Evolutionary conservation across 345 rosid species (phyloP), one percentile per base, ranked within the genome.

Genomic region (Sonneratia alba): DNA sequence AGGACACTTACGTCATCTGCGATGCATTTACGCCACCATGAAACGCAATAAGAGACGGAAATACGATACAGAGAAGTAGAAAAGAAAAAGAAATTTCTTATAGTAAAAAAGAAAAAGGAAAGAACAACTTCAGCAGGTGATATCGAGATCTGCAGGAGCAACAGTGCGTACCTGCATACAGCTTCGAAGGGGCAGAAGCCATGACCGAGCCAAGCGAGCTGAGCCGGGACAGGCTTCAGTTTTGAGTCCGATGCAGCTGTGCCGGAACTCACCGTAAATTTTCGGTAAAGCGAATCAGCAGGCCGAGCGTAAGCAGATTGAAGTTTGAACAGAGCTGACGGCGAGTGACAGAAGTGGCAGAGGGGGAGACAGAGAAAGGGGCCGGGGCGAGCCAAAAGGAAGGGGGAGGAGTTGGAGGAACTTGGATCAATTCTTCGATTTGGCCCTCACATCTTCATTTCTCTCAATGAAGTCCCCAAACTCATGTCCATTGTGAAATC

Each of bases 1-100:
- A 88, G 76, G 36, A 90, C 85, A 80, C 97, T 94, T 18, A 90
- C 97, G 76, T 90, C 98, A 74, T 94, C 97, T 90, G 89, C 74
- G 67, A 75, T 13, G 66, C 66, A 14, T 24, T 11, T 14, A 27
- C 66, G 66, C 36, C 56, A 22, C 45, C 47, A 45, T 21, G 36
- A 59, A 19, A 12, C 9, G 22, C 59, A 53, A 18, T 18, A 18
- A 21, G 16, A 34, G 11, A 37, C 27, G 43, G 72, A 21, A 36
- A 38, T 59, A 19, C 8, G 56, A 15, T 8, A 22, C 56, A 55
- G 70, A 57, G 1, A 66, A 43, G 36, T 18, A 62, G 36, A 71
- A n/a, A 21, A 69, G 38, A 18, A 56, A 56, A 55, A 8, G 43
- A 68, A 47, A 15, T 47, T 59, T 2, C 45, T 42, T 1, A 42